Conservation (phyloP, 306 rosid genomes). For the Carpinus viminea region DNA sequence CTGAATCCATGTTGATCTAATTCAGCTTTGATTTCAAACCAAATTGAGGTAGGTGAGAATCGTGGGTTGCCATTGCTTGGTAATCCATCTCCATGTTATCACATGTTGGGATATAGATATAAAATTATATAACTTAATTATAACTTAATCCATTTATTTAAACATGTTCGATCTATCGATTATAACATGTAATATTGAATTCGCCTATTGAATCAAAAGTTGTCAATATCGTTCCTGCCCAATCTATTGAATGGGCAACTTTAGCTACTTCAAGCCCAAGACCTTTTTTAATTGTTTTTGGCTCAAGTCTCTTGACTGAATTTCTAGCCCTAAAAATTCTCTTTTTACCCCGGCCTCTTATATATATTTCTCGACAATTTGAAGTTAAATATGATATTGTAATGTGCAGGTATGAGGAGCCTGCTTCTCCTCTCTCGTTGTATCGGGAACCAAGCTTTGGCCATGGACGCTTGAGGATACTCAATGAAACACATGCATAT, state of each 20-base stretch:
- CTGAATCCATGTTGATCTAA: neutral
- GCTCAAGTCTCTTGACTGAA: neutral
- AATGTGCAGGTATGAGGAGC: constrained; percentile 42
- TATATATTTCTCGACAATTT: neutral
- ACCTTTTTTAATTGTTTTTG: no score
- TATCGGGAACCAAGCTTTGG: constrained; percentile 77
- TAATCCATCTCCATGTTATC: no score
- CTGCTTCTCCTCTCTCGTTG: constrained; percentile 54
- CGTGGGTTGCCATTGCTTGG: neutral
- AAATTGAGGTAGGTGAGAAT: neutral
- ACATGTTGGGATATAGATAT: no score
- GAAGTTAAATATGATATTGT: neutral
- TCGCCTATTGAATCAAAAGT: no score
- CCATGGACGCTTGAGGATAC: constrained; percentile 63
- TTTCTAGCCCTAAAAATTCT: neutral
- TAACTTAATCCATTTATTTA: no score
- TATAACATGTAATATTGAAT: no score
- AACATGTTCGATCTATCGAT: no score
- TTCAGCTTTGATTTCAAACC: neutral
- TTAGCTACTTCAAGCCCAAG: neutral
- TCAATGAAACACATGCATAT: constrained; percentile 64
- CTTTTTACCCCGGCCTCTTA: neutral
- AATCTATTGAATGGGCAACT: neutral
- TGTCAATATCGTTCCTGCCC: neutral
- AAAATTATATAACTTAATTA: no score